phyloP scores from a whole-genome alignment of 352 stramenopile genomes.

The Phytophthora rubi region DNA sequence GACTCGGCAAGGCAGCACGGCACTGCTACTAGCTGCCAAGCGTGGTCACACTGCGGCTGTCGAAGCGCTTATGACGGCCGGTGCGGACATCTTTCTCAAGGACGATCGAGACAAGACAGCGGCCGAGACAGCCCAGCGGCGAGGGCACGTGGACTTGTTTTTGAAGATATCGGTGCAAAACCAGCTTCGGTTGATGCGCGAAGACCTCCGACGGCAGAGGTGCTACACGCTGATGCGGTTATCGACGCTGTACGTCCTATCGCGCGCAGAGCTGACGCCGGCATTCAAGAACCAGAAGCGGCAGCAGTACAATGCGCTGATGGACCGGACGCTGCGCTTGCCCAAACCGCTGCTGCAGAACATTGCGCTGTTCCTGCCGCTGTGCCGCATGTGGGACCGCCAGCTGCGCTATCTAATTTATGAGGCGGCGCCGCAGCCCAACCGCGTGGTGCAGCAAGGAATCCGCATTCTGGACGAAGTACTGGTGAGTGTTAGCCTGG shows the following conservation, averaged over 20 bases:
- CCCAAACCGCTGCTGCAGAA: constrained; percentile 84
- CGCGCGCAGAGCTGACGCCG: constrained; percentile 51
- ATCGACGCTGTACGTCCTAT: constrained; percentile 72
- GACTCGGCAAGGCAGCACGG: constrained; percentile 85
- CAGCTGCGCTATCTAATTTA: constrained; percentile 85
- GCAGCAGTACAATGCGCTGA: constrained; percentile 53
- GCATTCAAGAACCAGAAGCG: constrained; percentile 53
- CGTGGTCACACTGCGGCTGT: constrained; percentile 81
- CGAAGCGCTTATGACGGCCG: constrained; percentile 78
- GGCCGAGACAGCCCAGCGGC: constrained; percentile 79
- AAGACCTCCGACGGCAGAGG: constrained; percentile 70
- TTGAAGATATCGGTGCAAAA: constrained; percentile 89
- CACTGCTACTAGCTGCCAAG: constrained; percentile 84
- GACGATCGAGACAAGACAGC: constrained; percentile 89
- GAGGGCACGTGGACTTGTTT: constrained; percentile 84
- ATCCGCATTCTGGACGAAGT: constrained; percentile 86
- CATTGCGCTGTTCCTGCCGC: constrained; percentile 75
- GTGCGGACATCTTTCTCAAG: constrained; percentile 88
- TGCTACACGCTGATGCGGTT: constrained; percentile 77
- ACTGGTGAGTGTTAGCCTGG: constrained; percentile 74
- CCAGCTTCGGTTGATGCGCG: constrained; percentile 81
- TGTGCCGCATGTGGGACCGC: constrained; percentile 80
- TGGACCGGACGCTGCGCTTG: constrained; percentile 75
- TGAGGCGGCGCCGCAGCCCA: constrained; percentile 71
- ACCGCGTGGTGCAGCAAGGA: constrained; percentile 80